These are phyloP conservation scores for Yarrowia yakushimensis DNA, from an alignment of 805 yeast species.

Conservation along the genomic window DNA sequence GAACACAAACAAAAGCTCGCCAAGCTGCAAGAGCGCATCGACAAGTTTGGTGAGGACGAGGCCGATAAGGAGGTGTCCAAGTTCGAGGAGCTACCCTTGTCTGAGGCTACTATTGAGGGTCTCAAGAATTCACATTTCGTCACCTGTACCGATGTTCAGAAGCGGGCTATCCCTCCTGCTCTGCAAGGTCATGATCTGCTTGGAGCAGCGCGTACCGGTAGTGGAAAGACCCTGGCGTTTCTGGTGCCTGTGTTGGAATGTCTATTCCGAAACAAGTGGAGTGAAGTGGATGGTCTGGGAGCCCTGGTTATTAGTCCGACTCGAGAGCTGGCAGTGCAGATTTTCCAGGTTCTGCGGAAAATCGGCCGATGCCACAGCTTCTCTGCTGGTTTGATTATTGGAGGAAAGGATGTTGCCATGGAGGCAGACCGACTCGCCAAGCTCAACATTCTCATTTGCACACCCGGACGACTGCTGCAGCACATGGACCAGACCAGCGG, in stretches of 20 bases:
- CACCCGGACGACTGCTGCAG: constrained; percentile 88
- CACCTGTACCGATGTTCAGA: constrained; percentile 81
- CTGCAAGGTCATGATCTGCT: constrained; percentile 74
- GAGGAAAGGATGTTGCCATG: constrained; percentile 82
- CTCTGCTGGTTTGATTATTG: constrained; percentile 88
- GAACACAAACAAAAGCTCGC: neutral
- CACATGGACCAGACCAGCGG: constrained; percentile 88
- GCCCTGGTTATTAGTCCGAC: constrained; percentile 90
- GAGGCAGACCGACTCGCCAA: constrained; percentile 76
- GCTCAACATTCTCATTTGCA: constrained; percentile 81
- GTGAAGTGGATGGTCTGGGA: constrained; percentile 82
- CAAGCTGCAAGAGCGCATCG: constrained; percentile 49
- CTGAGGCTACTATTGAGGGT: constrained; percentile 63
- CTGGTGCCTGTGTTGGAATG: constrained; percentile 67
- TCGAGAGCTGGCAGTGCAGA: constrained; percentile 86
- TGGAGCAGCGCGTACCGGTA: constrained; percentile 77
- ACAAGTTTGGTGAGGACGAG: constrained; percentile 44
- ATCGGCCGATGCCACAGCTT: constrained; percentile 72
- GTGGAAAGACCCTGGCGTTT: constrained; percentile 88
- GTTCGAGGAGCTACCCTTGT: constrained; percentile 76
- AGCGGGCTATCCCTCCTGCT: constrained; percentile 68
- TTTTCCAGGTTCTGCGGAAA: constrained; percentile 78
- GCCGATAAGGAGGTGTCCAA: constrained; percentile 42
- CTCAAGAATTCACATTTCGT: constrained; percentile 74
- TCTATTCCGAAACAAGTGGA: constrained; percentile 65